Percentiles rank a stretch among this genome's conserved stretches.
phyloP scores from a whole-genome alignment of 106 monocot species.

The Allium cepa region DNA sequence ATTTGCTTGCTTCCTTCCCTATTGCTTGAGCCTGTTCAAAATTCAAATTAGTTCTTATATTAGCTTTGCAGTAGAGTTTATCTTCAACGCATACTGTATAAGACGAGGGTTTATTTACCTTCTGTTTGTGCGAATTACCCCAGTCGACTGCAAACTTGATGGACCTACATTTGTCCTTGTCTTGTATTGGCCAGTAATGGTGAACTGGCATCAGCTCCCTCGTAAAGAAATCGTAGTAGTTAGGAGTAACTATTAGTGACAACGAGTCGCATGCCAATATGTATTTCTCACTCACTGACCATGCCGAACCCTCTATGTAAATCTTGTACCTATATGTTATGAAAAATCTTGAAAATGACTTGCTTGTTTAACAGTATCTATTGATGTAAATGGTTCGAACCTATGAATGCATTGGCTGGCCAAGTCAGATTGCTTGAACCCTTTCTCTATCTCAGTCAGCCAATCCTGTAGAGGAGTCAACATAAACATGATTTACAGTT shows the following conservation, averaged over 20 bases:
- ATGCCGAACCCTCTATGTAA: constrained; percentile 71
- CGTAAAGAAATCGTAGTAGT: constrained; percentile 61
- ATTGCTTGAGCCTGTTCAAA: constrained; percentile 40
- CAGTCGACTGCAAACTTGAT: constrained; percentile 72
- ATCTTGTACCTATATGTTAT: constrained; percentile 52
- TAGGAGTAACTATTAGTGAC: constrained; percentile 33
- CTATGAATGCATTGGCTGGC: constrained; percentile 69
- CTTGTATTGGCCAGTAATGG: constrained; percentile 72
- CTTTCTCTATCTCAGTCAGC: constrained; percentile 30
- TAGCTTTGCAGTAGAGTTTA: background rate
- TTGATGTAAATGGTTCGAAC: constrained; percentile 9
- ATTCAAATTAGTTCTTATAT: no score
- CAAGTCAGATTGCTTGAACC: constrained; percentile 67
- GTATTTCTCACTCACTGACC: constrained; percentile 90
- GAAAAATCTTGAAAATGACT: background rate
- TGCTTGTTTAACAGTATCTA: background rate
- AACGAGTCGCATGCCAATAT: constrained; percentile 70
- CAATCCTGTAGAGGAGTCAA: constrained; percentile 34
- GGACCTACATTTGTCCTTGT: constrained; percentile 45
- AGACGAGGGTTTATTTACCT: constrained; percentile 20
- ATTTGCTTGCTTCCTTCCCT: constrained; percentile 41
- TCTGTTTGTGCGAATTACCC: constrained; percentile 57
- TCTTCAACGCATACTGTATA: background rate
- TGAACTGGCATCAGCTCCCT: constrained; percentile 64
- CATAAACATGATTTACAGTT: background rate